A percentile compares a stretch with the other conserved stretches of the same genome.
phyloP scores from a whole-genome alignment of 129 eudicot species.

The Calendula officinalis region DNA sequence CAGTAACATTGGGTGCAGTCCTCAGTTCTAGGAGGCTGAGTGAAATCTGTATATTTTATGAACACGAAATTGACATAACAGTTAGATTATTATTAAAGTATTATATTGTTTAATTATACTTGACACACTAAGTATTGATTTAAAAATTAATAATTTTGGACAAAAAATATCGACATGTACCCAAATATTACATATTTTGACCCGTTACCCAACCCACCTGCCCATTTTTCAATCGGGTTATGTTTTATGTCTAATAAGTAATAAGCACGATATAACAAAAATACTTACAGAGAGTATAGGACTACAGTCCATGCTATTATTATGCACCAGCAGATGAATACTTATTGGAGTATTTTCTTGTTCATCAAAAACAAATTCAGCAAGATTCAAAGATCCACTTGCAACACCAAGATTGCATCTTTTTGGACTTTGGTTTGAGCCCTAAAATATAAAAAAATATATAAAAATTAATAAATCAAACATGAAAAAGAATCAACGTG shows the following conservation, averaged over 20 bases:
- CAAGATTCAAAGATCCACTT: constrained; percentile 57
- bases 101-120: neutral
- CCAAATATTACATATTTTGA: neutral
- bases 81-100: neutral
- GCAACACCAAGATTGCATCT: constrained; percentile 35
- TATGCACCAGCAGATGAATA: constrained; percentile 46
- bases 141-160: neutral
- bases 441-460: constrained; percentile 28
- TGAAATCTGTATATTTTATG: constrained; percentile 43
- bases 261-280: too few species aligned
- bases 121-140: neutral
- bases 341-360: constrained; percentile 38
- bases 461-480: neutral
- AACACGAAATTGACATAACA: neutral
- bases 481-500: neutral
- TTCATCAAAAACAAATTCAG: constrained; percentile 49
- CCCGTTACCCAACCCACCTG: neutral
- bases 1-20: constrained; percentile 34
- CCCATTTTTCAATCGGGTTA: neutral
- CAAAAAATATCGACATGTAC: neutral
- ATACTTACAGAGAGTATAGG: constrained; percentile 63
- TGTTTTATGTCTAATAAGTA: neutral
- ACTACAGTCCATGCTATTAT: neutral
- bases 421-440: constrained; percentile 38
- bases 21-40: constrained; percentile 45